Evolutionary conservation across 257 asterid species (phyloP).

Genomic region (Perilla frutescens): DNA sequence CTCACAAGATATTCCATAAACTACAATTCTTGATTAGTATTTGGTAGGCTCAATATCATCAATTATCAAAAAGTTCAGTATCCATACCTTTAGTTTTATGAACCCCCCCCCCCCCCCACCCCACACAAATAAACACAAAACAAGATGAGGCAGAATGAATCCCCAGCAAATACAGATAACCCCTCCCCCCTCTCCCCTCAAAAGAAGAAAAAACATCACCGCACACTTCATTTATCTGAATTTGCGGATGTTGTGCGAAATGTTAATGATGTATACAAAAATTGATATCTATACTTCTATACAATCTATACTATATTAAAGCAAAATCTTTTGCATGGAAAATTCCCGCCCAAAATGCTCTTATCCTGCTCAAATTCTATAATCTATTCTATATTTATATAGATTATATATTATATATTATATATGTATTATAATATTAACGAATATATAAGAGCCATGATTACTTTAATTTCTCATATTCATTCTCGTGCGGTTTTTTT

Average conservation of each 20-base stretch:
- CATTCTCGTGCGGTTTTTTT: no score
- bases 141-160: slow-evolving; percentile 23
- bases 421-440: no score
- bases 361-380: no score
- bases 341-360: no score
- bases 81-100: neutral
- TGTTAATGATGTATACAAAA: slow-evolving; percentile 19
- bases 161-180: neutral
- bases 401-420: no score
- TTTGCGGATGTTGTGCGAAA: neutral
- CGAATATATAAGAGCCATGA: no score
- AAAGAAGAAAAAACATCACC: neutral
- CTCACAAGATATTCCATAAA: neutral
- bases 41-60: slow-evolving; percentile 15
- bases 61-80: neutral
- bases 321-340: no score
- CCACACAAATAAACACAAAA: neutral
- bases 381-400: no score
- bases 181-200: neutral
- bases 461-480: no score
- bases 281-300: no score
- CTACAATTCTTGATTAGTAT: neutral
- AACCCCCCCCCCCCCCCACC: neutral
- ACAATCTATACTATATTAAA: no score
- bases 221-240: slow-evolving; percentile 25